Evolutionary conservation across 169 alveolate species (phyloP).

Genomic region (Theileria luwenshuni): DNA sequence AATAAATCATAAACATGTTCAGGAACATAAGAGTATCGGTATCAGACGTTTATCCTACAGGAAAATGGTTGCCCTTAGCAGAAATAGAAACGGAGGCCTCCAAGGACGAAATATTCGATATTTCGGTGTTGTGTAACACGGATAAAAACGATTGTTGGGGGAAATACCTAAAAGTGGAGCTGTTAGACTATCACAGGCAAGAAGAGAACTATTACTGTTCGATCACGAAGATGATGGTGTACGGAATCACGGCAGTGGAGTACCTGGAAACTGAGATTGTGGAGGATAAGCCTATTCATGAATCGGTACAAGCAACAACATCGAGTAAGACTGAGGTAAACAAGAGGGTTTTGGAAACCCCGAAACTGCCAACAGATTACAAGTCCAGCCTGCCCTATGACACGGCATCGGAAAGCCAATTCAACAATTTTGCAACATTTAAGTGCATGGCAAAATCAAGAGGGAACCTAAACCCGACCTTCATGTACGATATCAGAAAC

Average conservation of each 20-base stretch:
- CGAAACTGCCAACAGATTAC: not conserved
- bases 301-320: not conserved
- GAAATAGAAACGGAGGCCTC: constrained; percentile 74
- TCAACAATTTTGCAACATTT: not conserved
- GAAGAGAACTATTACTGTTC: constrained; percentile 84
- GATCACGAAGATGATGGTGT: constrained; percentile 79
- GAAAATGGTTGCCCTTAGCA: constrained; percentile 77
- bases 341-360: not conserved
- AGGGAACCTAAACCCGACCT: constrained; percentile 5
- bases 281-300: constrained; percentile 7
- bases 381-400: not conserved
- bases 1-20: constrained; percentile 22
- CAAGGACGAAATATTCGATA: constrained; percentile 78
- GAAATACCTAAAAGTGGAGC: constrained; percentile 73
- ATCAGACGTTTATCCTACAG: constrained; percentile 78
- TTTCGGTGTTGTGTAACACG: constrained; percentile 69
- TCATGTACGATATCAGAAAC: constrained; percentile 14
- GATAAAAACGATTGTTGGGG: constrained; percentile 77
- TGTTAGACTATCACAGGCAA: constrained; percentile 76
- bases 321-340: not conserved
- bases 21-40: constrained; percentile 70
- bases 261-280: constrained; percentile 67
- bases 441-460: constrained; percentile 5
- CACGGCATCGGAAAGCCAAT: not conserved
- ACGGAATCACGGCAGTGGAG: constrained; percentile 84